Conservation (phyloP, 345 rosid species). For the Barbarea vulgaris region DNA sequence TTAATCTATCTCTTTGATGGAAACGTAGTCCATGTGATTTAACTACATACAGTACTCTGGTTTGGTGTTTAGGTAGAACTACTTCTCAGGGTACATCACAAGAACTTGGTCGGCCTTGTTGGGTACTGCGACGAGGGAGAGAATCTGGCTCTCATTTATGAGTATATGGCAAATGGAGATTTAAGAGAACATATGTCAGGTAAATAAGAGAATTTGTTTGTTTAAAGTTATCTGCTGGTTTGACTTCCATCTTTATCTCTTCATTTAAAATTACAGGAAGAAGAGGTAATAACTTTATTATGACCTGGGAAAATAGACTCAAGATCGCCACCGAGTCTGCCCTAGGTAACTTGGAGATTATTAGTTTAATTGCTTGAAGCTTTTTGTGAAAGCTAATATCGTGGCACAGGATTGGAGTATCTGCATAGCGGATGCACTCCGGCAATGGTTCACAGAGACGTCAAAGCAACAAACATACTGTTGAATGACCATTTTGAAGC, state of each 20-base stretch:
- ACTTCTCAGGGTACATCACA: background rate
- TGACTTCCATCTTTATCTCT: background rate
- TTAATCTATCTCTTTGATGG: background rate
- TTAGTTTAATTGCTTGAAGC: background rate
- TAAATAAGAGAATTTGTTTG: background rate
- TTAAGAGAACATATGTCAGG: background rate
- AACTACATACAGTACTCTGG: background rate
- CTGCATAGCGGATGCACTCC: background rate
- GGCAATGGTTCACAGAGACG: background rate
- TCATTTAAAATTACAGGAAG: background rate
- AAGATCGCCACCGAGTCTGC: background rate
- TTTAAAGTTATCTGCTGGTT: background rate
- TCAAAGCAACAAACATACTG: conserved; percentile 36
- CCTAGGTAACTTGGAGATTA: background rate
- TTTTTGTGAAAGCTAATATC: background rate
- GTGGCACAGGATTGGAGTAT: background rate
- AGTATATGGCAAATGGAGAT: background rate
- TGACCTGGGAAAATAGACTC: background rate
- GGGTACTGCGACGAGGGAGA: background rate
- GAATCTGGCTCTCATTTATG: background rate
- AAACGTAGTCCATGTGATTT: background rate
- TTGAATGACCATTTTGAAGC: conserved; percentile 49
- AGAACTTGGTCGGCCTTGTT: background rate
- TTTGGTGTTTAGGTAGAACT: conserved; percentile 9
- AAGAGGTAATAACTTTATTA: background rate